Conservation (phyloP, 2,329 filamentous ascomycete species). For the Intubia oerlemansii region DNA sequence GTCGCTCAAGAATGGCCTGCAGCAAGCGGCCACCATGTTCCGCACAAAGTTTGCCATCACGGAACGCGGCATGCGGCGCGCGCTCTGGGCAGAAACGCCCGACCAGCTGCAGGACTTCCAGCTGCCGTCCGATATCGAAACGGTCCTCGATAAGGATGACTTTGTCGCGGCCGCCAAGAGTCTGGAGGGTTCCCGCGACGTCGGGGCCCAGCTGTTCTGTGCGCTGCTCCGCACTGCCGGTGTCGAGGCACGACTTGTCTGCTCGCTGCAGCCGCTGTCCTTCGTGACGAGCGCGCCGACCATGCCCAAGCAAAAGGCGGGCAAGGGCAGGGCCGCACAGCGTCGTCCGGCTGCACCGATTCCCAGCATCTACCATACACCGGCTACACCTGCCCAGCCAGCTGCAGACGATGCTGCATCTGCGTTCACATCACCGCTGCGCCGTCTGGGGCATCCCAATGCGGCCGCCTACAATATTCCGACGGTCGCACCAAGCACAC, state of each 20-base stretch:
- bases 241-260: constrained; percentile 64
- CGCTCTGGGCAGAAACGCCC: constrained; percentile 54
- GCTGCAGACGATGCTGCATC: too few relatives aligned
- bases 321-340: constrained; percentile 12
- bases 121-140: constrained; percentile 41
- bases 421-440: constrained; percentile 16
- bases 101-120: constrained; percentile 26
- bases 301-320: constrained; percentile 19
- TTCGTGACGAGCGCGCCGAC: constrained; percentile 35
- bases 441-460: constrained; percentile 30
- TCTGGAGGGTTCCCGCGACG: constrained; percentile 64
- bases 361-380: constrained; percentile 16
- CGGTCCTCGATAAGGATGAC: constrained; percentile 45
- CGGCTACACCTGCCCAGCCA: constrained; percentile 3
- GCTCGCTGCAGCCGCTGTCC: constrained; percentile 67
- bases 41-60: constrained; percentile 48
- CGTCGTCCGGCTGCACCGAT: constrained; percentile 15
- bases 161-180: constrained; percentile 50
- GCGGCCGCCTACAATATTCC: constrained; percentile 32
- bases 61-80: constrained; percentile 44
- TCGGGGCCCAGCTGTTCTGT: constrained; percentile 81
- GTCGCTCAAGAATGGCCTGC: constrained; percentile 60
- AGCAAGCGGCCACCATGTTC: constrained; percentile 46
- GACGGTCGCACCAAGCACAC: constrained; percentile 13
- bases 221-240: constrained; percentile 67